Evolutionary conservation across 139 green algal genomes (phyloP).

Genomic region (Tetraselmis striata): DNA sequence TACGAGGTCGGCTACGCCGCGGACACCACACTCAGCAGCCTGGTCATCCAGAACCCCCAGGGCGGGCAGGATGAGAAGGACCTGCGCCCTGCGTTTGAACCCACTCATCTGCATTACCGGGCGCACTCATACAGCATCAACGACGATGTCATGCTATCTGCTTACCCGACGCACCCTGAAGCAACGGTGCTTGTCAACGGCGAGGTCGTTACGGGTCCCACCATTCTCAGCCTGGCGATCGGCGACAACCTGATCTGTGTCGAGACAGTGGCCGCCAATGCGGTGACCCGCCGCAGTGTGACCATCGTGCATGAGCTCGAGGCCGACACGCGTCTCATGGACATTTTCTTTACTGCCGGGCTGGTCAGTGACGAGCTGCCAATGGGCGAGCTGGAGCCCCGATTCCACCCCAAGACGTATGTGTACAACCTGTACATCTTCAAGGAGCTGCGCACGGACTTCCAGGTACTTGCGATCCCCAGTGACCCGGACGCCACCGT

Average conservation of each 20-base stretch:
- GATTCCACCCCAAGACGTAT: conserved; percentile 12
- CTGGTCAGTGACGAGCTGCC: background rate
- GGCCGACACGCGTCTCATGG: conserved; percentile 8
- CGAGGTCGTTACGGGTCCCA: background rate
- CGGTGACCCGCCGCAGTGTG: background rate
- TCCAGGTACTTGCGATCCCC: conserved; percentile 4
- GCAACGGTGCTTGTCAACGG: background rate
- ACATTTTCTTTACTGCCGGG: background rate
- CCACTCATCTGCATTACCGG: background rate
- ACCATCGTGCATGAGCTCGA: background rate
- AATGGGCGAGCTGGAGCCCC: background rate
- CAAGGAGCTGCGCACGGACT: background rate
- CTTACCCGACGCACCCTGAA: background rate
- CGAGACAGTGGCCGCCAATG: conserved; percentile 1
- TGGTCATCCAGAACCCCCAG: background rate
- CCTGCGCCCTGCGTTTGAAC: background rate
- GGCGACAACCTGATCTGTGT: background rate
- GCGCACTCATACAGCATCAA: background rate
- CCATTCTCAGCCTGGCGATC: background rate
- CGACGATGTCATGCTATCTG: background rate
- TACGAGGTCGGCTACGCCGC: conserved; percentile 10
- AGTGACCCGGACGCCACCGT: conserved; percentile 9
- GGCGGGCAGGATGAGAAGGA: conserved; percentile 5
- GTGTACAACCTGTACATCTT: conserved; percentile 10
- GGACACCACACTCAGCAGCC: background rate